Evolutionary conservation across 2,329 filamentous ascomycete genomes (phyloP).

Genomic region (Fusarium graminum): DNA sequence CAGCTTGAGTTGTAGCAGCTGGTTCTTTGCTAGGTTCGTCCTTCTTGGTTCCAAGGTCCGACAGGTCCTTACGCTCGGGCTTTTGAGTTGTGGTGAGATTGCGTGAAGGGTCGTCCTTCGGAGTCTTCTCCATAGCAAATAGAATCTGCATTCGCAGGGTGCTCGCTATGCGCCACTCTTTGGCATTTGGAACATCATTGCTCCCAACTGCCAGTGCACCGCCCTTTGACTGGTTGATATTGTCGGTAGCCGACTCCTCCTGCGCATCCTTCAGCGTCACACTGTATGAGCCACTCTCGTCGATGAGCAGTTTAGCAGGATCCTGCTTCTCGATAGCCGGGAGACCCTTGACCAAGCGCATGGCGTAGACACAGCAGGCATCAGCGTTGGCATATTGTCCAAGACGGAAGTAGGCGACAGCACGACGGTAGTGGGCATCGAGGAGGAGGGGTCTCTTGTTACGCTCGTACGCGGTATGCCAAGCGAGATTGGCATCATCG

Average conservation of each 20-base stretch:
- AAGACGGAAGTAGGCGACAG: constrained; percentile 77
- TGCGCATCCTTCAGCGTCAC: constrained; percentile 53
- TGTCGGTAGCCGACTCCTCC: constrained; percentile 50
- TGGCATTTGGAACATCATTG: constrained; percentile 24
- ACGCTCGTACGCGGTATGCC: constrained; percentile 72
- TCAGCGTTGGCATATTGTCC: constrained; percentile 81
- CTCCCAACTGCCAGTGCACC: constrained; percentile 11
- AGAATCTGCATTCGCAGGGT: constrained; percentile 64
- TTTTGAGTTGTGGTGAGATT: constrained; percentile 57
- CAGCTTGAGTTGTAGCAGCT: constrained; percentile 1
- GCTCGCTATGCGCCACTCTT: constrained; percentile 58
- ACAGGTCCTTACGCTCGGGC: constrained; percentile 52
- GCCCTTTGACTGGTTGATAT: constrained; percentile 45
- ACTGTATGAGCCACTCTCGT: constrained; percentile 63
- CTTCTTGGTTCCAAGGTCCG: constrained; percentile 25
- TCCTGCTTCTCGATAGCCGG: constrained; percentile 53
- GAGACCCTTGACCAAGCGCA: constrained; percentile 54
- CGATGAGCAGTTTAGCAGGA: constrained; percentile 51
- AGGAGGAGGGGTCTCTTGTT: constrained; percentile 81
- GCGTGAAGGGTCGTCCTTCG: constrained; percentile 59
- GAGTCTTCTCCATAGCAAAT: constrained; percentile 58
- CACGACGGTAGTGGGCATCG: constrained; percentile 85
- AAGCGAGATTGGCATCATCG: constrained; percentile 75
- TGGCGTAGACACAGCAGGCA: constrained; percentile 73
- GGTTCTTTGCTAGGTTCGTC: constrained; percentile 1